Evolutionary conservation across 352 stramenopile genomes (phyloP).

Genomic region (Globisporangium polare): DNA sequence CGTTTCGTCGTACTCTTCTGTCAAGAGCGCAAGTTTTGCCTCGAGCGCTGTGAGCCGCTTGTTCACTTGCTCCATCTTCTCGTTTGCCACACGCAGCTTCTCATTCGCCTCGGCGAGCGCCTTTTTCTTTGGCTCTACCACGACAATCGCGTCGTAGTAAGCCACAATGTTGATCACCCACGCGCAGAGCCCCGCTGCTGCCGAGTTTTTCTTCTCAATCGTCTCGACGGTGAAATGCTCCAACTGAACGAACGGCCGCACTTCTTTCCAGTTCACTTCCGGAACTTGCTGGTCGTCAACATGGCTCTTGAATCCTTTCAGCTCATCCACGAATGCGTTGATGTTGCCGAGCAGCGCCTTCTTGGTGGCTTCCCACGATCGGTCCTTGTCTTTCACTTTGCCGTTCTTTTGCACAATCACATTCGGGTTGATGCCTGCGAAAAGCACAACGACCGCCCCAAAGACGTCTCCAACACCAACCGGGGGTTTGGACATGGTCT

Average conservation of each 20-base stretch:
- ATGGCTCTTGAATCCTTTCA: slow-evolving; percentile 78
- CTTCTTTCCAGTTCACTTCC: slow-evolving; percentile 80
- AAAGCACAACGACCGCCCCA: slow-evolving; percentile 68
- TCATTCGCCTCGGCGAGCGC: slow-evolving; percentile 73
- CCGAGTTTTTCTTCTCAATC: slow-evolving; percentile 85
- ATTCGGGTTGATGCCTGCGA: slow-evolving; percentile 68
- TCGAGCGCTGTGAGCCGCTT: slow-evolving; percentile 88
- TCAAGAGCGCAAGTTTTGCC: slow-evolving; percentile 75
- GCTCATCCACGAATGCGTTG: slow-evolving; percentile 90
- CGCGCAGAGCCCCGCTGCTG: slow-evolving; percentile 65
- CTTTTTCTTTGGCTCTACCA: slow-evolving; percentile 92
- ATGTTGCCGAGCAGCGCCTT: slow-evolving; percentile 92
- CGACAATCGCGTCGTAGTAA: slow-evolving; percentile 94
- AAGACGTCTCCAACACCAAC: slow-evolving; percentile 87
- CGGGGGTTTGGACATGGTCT: slow-evolving; percentile 91
- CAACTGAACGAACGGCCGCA: slow-evolving; percentile 71
- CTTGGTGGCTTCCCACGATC: slow-evolving; percentile 91
- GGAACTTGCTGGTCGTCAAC: slow-evolving; percentile 66
- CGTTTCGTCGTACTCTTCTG: slow-evolving; percentile 81
- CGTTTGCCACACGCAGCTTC: slow-evolving; percentile 82
- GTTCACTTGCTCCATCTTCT: slow-evolving; percentile 84
- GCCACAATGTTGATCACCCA: slow-evolving; percentile 91
- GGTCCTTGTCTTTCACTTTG: slow-evolving; percentile 93
- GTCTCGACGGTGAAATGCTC: slow-evolving; percentile 78
- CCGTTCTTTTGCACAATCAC: slow-evolving; percentile 89